Evolutionary conservation across 768 basidiomycete genomes (phyloP).

Genomic region (Lentinula raphanica): DNA sequence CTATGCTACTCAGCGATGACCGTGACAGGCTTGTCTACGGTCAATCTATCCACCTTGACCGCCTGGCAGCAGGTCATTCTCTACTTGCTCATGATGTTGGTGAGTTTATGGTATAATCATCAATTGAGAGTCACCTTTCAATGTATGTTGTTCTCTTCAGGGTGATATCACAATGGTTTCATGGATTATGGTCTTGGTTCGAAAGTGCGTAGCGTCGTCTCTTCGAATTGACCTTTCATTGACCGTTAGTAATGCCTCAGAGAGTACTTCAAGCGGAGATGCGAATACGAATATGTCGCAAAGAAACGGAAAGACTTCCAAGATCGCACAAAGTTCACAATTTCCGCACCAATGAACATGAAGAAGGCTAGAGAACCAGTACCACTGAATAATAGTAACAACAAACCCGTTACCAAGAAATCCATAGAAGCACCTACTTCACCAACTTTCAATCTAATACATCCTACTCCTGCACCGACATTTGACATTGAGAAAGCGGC

Average conservation of each 20-base stretch:
- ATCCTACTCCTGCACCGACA: constrained; percentile 7
- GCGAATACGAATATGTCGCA: constrained; percentile 35
- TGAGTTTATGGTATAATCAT: constrained; percentile 16
- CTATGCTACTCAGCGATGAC: constrained; percentile 58
- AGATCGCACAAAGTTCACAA: constrained; percentile 25
- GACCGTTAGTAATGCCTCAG: constrained; percentile 16
- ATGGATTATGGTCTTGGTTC: constrained; percentile 63
- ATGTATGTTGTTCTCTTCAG: constrained; percentile 17
- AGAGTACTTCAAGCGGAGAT: constrained; percentile 34
- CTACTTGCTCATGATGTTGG: constrained; percentile 49
- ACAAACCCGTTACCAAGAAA: neutral
- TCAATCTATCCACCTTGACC: constrained; percentile 46
- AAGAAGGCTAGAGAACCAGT: constrained; percentile 8
- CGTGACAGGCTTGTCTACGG: constrained; percentile 40
- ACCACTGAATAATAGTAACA: neutral
- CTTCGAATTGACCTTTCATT: neutral
- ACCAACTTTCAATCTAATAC: constrained; percentile 3
- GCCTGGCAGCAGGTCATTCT: constrained; percentile 45
- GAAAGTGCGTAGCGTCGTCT: constrained; percentile 33
- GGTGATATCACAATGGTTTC: constrained; percentile 49
- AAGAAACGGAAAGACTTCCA: constrained; percentile 11
- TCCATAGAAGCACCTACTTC: neutral
- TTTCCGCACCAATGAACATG: constrained; percentile 26
- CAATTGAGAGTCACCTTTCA: constrained; percentile 2
- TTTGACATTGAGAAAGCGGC: constrained; percentile 5